A percentile compares a stretch with the other conserved stretches of the same genome.
Conservation (phyloP, 2,329 filamentous ascomycete genomes). For the Phialophora macrospora region DNA sequence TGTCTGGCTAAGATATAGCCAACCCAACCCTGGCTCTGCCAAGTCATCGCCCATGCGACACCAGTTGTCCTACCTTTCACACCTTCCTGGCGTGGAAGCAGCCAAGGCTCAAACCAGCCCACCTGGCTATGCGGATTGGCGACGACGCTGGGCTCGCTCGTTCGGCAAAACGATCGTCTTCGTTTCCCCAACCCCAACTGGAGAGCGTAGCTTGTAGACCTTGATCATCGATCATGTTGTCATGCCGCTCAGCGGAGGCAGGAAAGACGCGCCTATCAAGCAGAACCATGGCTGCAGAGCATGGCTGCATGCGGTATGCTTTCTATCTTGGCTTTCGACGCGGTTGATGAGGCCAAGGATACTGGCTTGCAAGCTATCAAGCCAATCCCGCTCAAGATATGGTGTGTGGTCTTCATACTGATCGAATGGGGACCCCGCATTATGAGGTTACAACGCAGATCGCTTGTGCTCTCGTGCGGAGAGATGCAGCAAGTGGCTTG, state of each 20-base stretch:
- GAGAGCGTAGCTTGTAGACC: neutral
- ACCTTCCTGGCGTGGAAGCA: neutral
- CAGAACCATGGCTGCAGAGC: neutral
- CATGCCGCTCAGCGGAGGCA: neutral
- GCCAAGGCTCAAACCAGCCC: neutral
- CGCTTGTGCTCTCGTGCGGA: neutral
- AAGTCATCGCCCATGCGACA: neutral
- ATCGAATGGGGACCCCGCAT: neutral
- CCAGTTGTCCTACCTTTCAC: neutral
- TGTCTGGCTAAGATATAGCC: neutral
- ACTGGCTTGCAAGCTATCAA: neutral
- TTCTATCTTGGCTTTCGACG: neutral
- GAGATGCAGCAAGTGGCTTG: neutral
- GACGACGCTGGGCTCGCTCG: neutral
- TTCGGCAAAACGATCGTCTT: neutral
- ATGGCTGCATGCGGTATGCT: neutral
- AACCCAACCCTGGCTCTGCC: neutral
- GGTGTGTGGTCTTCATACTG: neutral
- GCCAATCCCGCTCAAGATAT: neutral
- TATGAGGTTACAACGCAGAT: slow-evolving; percentile 1
- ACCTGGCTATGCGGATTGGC: neutral
- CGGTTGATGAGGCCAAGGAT: neutral
- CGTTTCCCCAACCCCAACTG: neutral
- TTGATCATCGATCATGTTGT: neutral
- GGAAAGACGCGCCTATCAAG: neutral